phyloP scores from a whole-genome alignment of 2,329 filamentous ascomycete species.

The Dichotomopilus funicola region DNA sequence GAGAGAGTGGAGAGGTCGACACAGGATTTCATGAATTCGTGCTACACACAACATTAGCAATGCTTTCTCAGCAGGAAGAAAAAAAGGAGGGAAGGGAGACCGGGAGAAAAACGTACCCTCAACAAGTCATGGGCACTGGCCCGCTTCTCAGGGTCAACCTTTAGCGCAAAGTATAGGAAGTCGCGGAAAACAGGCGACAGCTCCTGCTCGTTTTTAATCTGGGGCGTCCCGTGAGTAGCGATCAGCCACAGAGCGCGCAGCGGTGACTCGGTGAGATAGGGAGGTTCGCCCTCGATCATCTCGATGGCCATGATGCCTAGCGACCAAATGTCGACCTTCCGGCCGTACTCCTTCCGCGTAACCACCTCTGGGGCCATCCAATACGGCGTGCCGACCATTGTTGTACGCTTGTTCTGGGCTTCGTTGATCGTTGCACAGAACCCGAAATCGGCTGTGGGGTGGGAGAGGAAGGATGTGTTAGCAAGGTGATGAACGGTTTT shows the following conservation, averaged over 20 bases:
- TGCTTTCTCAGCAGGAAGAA: conserved; percentile 3
- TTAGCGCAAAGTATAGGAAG: conserved; percentile 86
- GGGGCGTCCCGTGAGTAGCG: conserved; percentile 90
- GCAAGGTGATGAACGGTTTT: neutral
- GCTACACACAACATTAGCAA: conserved; percentile 39
- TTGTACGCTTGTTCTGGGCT: conserved; percentile 92
- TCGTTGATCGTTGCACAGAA: conserved; percentile 99
- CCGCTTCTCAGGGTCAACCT: conserved; percentile 95
- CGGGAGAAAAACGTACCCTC: conserved; percentile 58
- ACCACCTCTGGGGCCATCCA: conserved; percentile 99
- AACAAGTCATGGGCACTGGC: conserved; percentile 91
- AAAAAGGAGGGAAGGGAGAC: conserved; percentile 7
- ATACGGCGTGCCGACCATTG: conserved; percentile 98
- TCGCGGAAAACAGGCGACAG: conserved; percentile 78
- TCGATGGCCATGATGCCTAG: conserved; percentile 99
- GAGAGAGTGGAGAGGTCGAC: conserved; percentile 71
- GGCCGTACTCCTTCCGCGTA: conserved; percentile 92
- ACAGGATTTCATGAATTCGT: conserved; percentile 73
- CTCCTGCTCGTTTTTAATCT: conserved; percentile 87
- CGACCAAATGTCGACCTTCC: conserved; percentile 98
- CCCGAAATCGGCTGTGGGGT: conserved; percentile 75
- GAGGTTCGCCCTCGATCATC: conserved; percentile 98
- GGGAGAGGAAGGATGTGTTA: conserved; percentile 4
- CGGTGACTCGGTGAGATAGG: conserved; percentile 91
- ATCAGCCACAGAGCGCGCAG: conserved; percentile 91